A percentile compares a stretch with the other conserved stretches of the same genome.
Conservation (phyloP, 129 eudicot species). For the Flaveria sonorensis region DNA sequence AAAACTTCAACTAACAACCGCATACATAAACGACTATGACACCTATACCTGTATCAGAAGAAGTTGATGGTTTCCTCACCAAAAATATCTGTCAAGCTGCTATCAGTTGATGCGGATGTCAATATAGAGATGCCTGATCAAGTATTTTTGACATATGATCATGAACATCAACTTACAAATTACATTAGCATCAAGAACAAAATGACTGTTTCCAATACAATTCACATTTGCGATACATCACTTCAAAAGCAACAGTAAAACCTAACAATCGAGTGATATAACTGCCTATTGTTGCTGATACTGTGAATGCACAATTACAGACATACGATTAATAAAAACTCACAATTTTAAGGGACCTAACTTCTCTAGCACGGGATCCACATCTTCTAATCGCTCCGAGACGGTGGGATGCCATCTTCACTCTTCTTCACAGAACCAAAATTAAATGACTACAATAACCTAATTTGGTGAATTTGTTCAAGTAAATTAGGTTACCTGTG, state of each 20-base stretch:
- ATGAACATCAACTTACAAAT: neutral
- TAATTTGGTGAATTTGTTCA: neutral
- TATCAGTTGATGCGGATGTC: conserved; percentile 67
- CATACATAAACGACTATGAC: neutral
- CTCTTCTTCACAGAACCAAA: conserved; percentile 31
- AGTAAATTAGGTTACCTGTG: conserved; percentile 47
- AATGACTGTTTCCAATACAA: neutral
- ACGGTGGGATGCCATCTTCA: conserved; percentile 76
- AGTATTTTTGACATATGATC: conserved; percentile 9
- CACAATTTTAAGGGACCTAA: conserved; percentile 75
- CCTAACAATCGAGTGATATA: too few species aligned
- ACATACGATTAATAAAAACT: conserved; percentile 18
- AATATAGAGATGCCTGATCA: conserved; percentile 67
- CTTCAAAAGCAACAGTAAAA: too few species aligned
- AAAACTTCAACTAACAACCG: conserved; percentile 1
- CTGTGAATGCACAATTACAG: too few species aligned
- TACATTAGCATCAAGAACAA: neutral
- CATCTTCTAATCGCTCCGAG: conserved; percentile 60
- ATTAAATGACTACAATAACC: neutral
- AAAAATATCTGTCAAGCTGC: conserved; percentile 77
- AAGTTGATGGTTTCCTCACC: conserved; percentile 66
- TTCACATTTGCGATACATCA: neutral
- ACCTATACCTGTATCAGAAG: conserved; percentile 53
- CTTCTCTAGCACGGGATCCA: conserved; percentile 69
- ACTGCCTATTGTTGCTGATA: neutral